These are phyloP conservation scores for Polygonum maritimum DNA, from an alignment of 148 eudicot genomes.

Conservation along the genomic window DNA sequence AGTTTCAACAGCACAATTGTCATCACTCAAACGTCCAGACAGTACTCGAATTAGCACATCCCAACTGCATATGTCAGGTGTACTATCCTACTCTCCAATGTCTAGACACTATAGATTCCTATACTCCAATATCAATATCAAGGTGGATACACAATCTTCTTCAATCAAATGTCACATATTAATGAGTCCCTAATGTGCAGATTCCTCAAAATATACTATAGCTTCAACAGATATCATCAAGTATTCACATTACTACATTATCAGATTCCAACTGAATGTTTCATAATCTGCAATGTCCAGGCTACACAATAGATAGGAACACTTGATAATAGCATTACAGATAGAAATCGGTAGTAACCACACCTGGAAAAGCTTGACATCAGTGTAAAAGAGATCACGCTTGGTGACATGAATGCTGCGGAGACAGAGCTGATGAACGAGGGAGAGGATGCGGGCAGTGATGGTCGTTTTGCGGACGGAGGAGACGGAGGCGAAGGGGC, in stretches of 20 bases:
- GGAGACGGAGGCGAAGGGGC: slow-evolving; percentile 60
- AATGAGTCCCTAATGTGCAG: not conserved
- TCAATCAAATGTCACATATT: not conserved
- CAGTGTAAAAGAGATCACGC: slow-evolving; percentile 90
- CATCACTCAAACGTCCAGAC: not conserved
- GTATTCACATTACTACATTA: not conserved
- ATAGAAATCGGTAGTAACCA: not conserved
- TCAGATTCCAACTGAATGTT: not conserved
- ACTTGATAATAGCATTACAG: not conserved
- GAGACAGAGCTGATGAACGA: slow-evolving; percentile 64
- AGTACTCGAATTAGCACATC: not conserved
- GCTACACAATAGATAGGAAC: not conserved
- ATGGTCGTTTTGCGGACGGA: slow-evolving; percentile 81
- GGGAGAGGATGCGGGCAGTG: slow-evolving; percentile 62
- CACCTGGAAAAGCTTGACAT: slow-evolving; percentile 69
- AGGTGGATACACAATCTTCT: not conserved
- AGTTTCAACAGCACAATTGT: no score
- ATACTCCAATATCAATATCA: no score
- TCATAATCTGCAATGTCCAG: not conserved
- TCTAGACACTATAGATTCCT: not conserved
- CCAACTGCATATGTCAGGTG: no score
- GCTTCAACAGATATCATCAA: not conserved
- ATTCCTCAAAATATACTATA: no score
- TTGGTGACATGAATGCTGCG: slow-evolving; percentile 82
- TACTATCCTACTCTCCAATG: not conserved